These are phyloP conservation scores for Durusdinium trenchii DNA, from an alignment of 73 alveolate genomes.

Conservation along the genomic window DNA sequence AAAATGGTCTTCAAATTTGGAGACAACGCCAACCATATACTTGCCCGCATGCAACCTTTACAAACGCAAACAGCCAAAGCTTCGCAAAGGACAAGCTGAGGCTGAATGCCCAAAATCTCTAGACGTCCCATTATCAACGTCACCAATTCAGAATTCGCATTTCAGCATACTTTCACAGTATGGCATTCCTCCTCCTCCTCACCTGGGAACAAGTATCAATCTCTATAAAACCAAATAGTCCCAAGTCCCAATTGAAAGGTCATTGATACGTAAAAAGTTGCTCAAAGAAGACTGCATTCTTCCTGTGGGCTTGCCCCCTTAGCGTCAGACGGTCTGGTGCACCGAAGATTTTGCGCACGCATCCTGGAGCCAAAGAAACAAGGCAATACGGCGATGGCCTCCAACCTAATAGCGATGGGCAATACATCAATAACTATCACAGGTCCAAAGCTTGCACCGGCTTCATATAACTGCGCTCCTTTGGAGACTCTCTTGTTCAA, in stretches of 20 bases:
- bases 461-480: background rate
- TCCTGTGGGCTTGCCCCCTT: background rate
- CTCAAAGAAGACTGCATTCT: too few relatives aligned
- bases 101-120: background rate
- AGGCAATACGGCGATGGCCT: too few relatives aligned
- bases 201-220: background rate
- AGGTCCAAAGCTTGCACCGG: background rate
- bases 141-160: background rate
- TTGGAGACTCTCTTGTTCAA: constrained; percentile 60
- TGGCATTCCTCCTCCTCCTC: constrained; percentile 26
- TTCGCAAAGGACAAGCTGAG: constrained; percentile 19
- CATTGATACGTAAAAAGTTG: background rate
- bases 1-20: background rate
- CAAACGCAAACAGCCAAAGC: constrained; percentile 9
- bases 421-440: too few relatives aligned
- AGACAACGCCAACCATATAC: background rate
- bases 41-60: background rate
- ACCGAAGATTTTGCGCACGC: constrained; percentile 84
- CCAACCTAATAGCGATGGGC: too few relatives aligned
- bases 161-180: constrained; percentile 37
- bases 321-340: constrained; percentile 54
- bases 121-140: background rate
- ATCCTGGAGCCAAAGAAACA: too few relatives aligned
- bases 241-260: too few relatives aligned
- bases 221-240: background rate